Conservation (phyloP, 331 rosid genomes). For the Pyrus hybrid region DNA sequence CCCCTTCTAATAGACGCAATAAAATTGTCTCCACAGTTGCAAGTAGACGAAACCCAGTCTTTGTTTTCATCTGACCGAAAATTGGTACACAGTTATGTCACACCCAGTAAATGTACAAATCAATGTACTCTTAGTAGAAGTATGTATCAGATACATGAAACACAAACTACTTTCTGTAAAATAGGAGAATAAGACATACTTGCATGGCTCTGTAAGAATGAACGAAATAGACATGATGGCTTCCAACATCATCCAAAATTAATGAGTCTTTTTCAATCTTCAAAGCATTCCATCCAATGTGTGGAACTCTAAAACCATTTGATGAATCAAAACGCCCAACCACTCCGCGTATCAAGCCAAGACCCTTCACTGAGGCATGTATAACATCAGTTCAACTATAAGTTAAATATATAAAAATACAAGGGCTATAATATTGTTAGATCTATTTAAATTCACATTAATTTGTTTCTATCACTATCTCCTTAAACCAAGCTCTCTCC, state of each 20-base stretch:
- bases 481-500: background rate
- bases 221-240: conserved; percentile 78
- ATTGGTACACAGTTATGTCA: background rate
- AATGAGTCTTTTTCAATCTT: conserved; percentile 49
- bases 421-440: no score
- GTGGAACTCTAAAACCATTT: conserved; percentile 82
- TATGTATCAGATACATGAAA: background rate
- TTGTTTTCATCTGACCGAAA: conserved; percentile 71
- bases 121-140: background rate
- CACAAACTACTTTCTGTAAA: background rate
- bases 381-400: background rate
- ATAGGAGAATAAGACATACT: conserved; percentile 32
- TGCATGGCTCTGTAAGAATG: conserved; percentile 93
- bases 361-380: conserved; percentile 67
- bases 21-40: conserved; percentile 79
- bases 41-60: conserved; percentile 88
- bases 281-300: conserved; percentile 97
- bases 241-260: conserved; percentile 82
- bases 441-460: no score
- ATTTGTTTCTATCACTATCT: background rate
- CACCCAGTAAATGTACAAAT: conserved; percentile 4
- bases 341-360: conserved; percentile 88
- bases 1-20: conserved; percentile 87
- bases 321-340: conserved; percentile 91
- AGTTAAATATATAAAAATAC: background rate